These are phyloP conservation scores for Talaromyces sp. DNA, from an alignment of 2,329 filamentous ascomycete genomes.

Conservation along the genomic window DNA sequence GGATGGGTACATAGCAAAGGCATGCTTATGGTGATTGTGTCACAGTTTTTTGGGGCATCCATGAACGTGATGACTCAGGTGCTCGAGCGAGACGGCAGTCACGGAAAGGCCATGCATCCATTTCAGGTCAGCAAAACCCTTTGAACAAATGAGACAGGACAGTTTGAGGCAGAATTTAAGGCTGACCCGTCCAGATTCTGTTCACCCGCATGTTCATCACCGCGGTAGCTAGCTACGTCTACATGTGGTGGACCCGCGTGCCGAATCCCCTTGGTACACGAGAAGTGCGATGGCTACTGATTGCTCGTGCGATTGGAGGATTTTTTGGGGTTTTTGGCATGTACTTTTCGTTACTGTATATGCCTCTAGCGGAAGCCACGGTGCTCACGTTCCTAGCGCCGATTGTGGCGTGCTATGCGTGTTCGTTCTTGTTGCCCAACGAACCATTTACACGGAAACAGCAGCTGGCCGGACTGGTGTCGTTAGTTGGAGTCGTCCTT, in stretches of 20 bases:
- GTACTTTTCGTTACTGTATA: constrained; percentile 68
- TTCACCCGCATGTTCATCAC: constrained; percentile 76
- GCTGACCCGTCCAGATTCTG: constrained; percentile 51
- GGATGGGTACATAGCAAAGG: constrained; percentile 64
- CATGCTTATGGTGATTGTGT: constrained; percentile 63
- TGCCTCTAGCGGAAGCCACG: constrained; percentile 79
- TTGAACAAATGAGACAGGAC: background rate
- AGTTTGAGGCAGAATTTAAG: background rate
- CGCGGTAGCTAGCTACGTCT: constrained; percentile 56
- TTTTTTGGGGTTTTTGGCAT: constrained; percentile 76
- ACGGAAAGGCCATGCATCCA: constrained; percentile 68
- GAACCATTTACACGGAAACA: constrained; percentile 76
- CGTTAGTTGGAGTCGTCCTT: constrained; percentile 71
- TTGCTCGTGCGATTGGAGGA: constrained; percentile 63
- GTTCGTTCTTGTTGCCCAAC: constrained; percentile 61
- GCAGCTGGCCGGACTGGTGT: constrained; percentile 68
- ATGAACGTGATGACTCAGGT: constrained; percentile 81
- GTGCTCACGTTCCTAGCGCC: constrained; percentile 85
- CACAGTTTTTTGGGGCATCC: constrained; percentile 73
- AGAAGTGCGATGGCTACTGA: constrained; percentile 61
- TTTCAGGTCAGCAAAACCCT: constrained; percentile 52
- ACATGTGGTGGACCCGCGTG: constrained; percentile 66
- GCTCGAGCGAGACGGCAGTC: constrained; percentile 61
- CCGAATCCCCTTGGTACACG: constrained; percentile 64
- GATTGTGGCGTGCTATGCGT: constrained; percentile 71